Percentiles rank a stretch among this genome's conserved stretches.
Evolutionary conservation across 2,329 filamentous ascomycete genomes (phyloP).

Genomic region (Exserohilum rostratum): DNA sequence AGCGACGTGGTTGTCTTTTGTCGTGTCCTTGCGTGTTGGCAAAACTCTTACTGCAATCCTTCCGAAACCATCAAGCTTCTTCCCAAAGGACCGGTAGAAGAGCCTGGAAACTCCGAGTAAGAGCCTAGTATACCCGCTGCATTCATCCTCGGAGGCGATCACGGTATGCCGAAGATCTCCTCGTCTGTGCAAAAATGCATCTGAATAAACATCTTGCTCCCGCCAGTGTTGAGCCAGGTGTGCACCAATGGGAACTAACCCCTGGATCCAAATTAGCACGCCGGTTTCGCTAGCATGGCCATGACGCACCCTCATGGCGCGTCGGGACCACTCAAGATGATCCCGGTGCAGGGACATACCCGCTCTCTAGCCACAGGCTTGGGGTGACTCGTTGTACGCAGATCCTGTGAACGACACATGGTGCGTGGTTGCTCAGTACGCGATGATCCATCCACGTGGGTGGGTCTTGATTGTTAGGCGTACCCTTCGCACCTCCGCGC

Average conservation of each 20-base stretch:
- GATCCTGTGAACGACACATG: background rate
- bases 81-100: too few species aligned
- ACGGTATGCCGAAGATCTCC: constrained; percentile 23
- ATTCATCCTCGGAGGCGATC: constrained; percentile 26
- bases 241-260: constrained; percentile 23
- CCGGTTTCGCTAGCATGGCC: constrained; percentile 30
- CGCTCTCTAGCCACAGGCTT: background rate
- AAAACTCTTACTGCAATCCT: too few species aligned
- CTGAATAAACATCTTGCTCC: background rate
- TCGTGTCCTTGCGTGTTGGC: background rate
- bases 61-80: too few species aligned
- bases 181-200: constrained; percentile 13
- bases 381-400: background rate
- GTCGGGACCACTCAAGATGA: constrained; percentile 1
- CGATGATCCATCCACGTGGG: background rate
- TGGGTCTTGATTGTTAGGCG: background rate
- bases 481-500: too few species aligned
- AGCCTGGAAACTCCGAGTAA: too few species aligned
- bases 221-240: constrained; percentile 26
- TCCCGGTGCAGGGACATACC: background rate
- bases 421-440: background rate
- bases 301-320: constrained; percentile 29
- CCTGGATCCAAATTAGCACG: constrained; percentile 11
- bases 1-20: too few species aligned
- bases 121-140: too few species aligned